Evolutionary conservation across 495 filamentous ascomycete genomes (phyloP), one percentile per base, ranked within the genome.

Genomic region (Beverwykella pulmonaria): DNA sequence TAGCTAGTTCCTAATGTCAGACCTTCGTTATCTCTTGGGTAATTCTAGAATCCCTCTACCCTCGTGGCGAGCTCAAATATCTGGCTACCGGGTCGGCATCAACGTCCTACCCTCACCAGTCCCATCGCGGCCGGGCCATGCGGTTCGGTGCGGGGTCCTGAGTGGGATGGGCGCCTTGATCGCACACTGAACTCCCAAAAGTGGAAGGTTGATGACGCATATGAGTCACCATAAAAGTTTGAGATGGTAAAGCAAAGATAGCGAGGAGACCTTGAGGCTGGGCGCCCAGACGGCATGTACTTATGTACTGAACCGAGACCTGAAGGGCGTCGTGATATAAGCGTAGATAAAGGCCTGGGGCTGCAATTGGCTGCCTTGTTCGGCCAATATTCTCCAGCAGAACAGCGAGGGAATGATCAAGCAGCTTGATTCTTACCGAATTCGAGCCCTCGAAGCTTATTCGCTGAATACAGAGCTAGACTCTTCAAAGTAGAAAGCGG

Each of bases 241-340:
- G n/a, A 20, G 23, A 22, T 7, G 26, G 23, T 8, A 59, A 46
- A 59, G 22, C 4, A 46, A 59, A 44, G 39, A 47, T 59, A 59
- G 20, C 30, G 26, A 59, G 39, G 19, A 7, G 20, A 44, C 5
- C 9, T 32, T 2, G 55, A 59, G 20, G 20, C 55, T 59, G 9
- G 55, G 55, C 39, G 39, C 39, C 55, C 55, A 59, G 55, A 19
- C 55, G 32, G n/a, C 32, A 39, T 59, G 39, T 26, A 41, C 8
- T 59, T 46, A 44, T 59, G 14, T 23, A 55, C 6, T 2, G 27
- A 20, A 32, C 8, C 29, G 26, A 27, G 2, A n/a, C 25, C 52
- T 26, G 17, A 22, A 44, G 39, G 48, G 20, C 48, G 48, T 19
- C 2, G 52, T 55, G 52, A 55, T n/a, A 25, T 55, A 55, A 32